Percentiles rank a stretch among this genome's conserved stretches.
Evolutionary conservation across 2,329 filamentous ascomycete genomes (phyloP).

Genomic region (Bipolaris gigantea): DNA sequence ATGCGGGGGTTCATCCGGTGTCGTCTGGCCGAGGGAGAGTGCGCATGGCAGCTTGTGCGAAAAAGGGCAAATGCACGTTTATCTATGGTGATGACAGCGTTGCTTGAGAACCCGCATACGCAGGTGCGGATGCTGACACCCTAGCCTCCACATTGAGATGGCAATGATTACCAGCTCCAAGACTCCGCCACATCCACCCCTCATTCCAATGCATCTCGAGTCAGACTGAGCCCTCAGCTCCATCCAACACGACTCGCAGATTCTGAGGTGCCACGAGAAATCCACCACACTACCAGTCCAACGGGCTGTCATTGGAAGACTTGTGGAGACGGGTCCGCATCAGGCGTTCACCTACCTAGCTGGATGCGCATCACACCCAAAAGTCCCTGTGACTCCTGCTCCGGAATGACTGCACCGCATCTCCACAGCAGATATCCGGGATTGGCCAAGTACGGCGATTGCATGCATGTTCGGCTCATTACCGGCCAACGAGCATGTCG

Average conservation of each 20-base stretch:
- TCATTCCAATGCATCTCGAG: constrained; percentile 4
- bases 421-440: neutral
- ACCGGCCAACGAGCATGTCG: neutral
- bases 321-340: neutral
- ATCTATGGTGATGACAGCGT: neutral
- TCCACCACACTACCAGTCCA: constrained; percentile 1
- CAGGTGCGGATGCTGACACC: constrained; percentile 6
- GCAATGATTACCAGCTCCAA: constrained; percentile 1
- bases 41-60: neutral
- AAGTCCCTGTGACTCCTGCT: constrained; percentile 12
- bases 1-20: neutral
- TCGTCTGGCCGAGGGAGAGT: neutral
- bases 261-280: neutral
- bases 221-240: neutral
- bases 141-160: neutral
- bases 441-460: neutral
- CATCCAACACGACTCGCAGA: constrained; percentile 12
- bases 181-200: constrained; percentile 7
- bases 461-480: neutral
- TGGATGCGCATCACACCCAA: constrained; percentile 1
- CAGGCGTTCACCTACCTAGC: neutral
- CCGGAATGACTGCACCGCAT: neutral
- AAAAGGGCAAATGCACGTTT: neutral
- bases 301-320: constrained; percentile 8
- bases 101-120: neutral